A percentile compares a stretch with the other conserved stretches of the same genome.
These are phyloP conservation scores for Trichoderma sp. DNA, from an alignment of 2,329 filamentous ascomycete species.

Conservation along the genomic window DNA sequence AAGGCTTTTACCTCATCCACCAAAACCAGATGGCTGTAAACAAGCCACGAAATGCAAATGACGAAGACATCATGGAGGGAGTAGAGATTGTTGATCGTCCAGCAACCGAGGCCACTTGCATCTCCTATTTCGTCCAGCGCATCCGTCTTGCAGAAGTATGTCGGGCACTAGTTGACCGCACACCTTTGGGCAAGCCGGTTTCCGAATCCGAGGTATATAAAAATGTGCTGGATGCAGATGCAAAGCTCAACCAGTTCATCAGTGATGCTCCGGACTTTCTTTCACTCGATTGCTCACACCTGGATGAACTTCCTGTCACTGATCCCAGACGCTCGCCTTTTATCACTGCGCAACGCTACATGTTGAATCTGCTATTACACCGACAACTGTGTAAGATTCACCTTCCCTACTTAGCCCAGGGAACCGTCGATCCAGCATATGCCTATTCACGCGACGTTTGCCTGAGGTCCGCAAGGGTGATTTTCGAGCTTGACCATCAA, in stretches of 20 bases:
- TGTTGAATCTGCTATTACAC: slow-evolving; percentile 34
- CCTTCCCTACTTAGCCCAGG: slow-evolving; percentile 36
- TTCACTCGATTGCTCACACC: slow-evolving; percentile 23
- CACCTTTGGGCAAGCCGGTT: slow-evolving; percentile 27
- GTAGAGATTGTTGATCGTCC: slow-evolving; percentile 32
- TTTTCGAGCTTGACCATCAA: slow-evolving; percentile 32
- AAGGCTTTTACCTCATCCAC: slow-evolving; percentile 38
- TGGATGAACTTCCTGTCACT: slow-evolving; percentile 25
- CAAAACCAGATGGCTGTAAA: slow-evolving; percentile 40
- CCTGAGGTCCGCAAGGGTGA: slow-evolving; percentile 32
- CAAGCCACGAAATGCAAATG: slow-evolving; percentile 40
- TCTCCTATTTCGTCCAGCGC: slow-evolving; percentile 40
- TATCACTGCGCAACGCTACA: slow-evolving; percentile 34
- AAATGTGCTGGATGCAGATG: slow-evolving; percentile 35
- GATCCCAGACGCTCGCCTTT: slow-evolving; percentile 27
- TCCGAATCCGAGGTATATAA: slow-evolving; percentile 35
- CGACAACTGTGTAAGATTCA: slow-evolving; percentile 38
- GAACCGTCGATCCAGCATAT: slow-evolving; percentile 34
- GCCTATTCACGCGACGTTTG: slow-evolving; percentile 34
- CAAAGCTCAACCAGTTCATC: slow-evolving; percentile 30
- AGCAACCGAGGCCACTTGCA: slow-evolving; percentile 32
- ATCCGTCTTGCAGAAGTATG: slow-evolving; percentile 39
- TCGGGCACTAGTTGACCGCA: slow-evolving; percentile 36
- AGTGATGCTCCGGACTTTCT: slow-evolving; percentile 33
- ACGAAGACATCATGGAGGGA: slow-evolving; percentile 36